Evolutionary conservation across 495 filamentous ascomycete species (phyloP).

Genomic region (Friedmanniomyces endolithicus): DNA sequence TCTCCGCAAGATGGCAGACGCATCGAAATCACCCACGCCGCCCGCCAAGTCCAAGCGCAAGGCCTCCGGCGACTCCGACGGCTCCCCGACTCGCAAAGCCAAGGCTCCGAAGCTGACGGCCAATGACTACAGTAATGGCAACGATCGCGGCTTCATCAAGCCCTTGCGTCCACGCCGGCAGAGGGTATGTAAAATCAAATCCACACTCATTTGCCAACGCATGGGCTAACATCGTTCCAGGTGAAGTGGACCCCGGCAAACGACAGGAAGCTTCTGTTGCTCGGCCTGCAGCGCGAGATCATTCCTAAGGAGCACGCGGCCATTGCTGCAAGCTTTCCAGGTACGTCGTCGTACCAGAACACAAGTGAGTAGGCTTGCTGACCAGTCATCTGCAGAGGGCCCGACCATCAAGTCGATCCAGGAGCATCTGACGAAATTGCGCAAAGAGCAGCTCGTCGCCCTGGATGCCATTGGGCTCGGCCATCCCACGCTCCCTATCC

Average conservation of each 20-base stretch:
- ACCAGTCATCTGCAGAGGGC: background rate
- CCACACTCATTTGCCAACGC: background rate
- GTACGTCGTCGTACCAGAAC: background rate
- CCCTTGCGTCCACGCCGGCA: background rate
- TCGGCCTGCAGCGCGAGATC: slow-evolving; percentile 1
- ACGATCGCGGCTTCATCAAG: background rate
- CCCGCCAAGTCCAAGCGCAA: background rate
- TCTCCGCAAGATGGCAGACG: too few relatives aligned
- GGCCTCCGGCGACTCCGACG: background rate
- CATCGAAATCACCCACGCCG: background rate
- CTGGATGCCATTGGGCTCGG: background rate
- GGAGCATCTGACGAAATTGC: slow-evolving; percentile 1
- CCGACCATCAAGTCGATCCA: slow-evolving; percentile 1
- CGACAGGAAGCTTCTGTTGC: background rate
- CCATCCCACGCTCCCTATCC: background rate
- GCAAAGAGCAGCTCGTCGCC: background rate
- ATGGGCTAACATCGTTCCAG: background rate
- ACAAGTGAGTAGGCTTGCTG: background rate
- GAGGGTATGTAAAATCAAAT: background rate
- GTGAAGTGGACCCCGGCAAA: background rate
- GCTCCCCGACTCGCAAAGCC: background rate
- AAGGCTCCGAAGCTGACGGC: background rate
- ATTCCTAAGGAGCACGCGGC: background rate
- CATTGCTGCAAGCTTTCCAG: slow-evolving; percentile 1
- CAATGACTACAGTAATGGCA: background rate